phyloP scores from a whole-genome alignment of 148 eudicot species.

The Rhododendron simsii region DNA sequence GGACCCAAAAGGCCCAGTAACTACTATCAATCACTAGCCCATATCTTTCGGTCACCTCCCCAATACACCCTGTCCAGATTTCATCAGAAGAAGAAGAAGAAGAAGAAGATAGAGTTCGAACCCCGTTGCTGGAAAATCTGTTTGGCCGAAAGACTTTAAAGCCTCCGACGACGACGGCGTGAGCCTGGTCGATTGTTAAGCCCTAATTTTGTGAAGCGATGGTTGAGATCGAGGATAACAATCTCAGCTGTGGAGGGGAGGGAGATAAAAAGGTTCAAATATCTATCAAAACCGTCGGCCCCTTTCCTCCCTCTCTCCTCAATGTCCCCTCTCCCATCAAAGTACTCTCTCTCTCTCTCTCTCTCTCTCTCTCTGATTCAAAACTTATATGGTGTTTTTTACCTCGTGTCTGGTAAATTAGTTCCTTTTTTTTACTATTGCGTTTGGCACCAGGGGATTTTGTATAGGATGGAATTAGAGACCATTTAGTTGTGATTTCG shows the following conservation, averaged over 20 bases:
- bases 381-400: not conserved
- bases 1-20: not conserved
- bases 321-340: constrained; percentile 52
- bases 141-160: not conserved
- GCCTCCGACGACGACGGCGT: not conserved
- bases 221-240: constrained; percentile 36
- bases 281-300: constrained; percentile 66
- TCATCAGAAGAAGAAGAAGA: not conserved
- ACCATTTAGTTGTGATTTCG: not conserved
- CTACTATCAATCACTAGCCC: not conserved
- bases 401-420: not conserved
- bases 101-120: not conserved
- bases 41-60: not conserved
- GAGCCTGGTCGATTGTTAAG: constrained; percentile 6
- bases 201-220: constrained; percentile 13
- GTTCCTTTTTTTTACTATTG: not conserved
- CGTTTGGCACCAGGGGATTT: not conserved
- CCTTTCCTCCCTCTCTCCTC: constrained; percentile 70
- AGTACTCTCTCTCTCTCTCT: constrained; percentile 23
- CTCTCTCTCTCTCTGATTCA: not conserved
- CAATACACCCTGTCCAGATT: too few species aligned
- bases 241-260: constrained; percentile 15
- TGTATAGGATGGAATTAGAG: not conserved
- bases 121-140: not conserved
- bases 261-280: constrained; percentile 41